Evolutionary conservation across 768 basidiomycete species (phyloP), one percentile per base, ranked within the genome.

Genomic region (Lyophyllum semitale): DNA sequence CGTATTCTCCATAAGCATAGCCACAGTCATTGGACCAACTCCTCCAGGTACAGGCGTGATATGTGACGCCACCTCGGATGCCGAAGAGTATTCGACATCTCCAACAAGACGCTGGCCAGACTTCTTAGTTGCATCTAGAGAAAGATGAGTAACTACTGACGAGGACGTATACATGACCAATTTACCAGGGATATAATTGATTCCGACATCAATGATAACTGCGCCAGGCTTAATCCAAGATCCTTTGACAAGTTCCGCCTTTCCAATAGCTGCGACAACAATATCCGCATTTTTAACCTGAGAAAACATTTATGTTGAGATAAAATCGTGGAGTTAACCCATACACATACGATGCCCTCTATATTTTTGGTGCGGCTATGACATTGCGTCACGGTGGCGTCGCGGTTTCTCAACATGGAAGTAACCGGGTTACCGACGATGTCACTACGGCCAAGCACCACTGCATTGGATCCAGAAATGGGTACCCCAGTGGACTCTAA

Each of bases 21-120:
- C 97, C 54, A 99, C 97, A 13, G 97, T 99, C 95, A 98, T 97
- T n/a, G 97, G 97, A 12, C 97, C 97, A 49, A 99, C 97, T 54
- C 97, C 97, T 71, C 97, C 97, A 0, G 97, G 97, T 23, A 99
- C 97, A 20, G 97, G 97, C 0, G 97, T 99, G 64, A 99, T 97
- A 72, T 89, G 76, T 1, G 92, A 91, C 1, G 97, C 96, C 55
- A 89, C 84, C 42, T 76, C 66, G 23, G 82, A 73, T n/a, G 93
- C 95, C 6, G 88, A 79, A 8, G 79, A 78, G 66, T 84, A 98
- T 58, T 97, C 87, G 47, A 98, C 95, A 71, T 99, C 97, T 35
- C 97, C 97, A 54, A 98, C 95, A 8, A 99, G 82, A 54, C 96
- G 89, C 66, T 95, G 89, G 35, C 97, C 97, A 13, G 92, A 89